A percentile compares a stretch with the other conserved stretches of the same genome.
Evolutionary conservation across 345 rosid species (phyloP).

Genomic region (Carallia brachiata): DNA sequence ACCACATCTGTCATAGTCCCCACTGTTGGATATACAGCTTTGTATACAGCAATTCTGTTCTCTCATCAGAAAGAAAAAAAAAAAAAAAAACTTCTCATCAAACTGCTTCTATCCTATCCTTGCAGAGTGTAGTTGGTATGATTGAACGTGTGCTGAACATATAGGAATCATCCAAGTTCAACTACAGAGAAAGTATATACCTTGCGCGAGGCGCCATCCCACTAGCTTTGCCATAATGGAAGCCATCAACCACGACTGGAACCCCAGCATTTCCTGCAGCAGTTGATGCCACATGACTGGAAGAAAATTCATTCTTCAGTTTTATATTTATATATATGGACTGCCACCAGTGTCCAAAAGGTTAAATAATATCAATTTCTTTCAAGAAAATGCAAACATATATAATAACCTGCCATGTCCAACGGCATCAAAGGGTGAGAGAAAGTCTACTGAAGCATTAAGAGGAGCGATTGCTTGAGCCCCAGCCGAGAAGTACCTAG

Average conservation of each 20-base stretch:
- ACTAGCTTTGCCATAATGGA: constrained; percentile 65
- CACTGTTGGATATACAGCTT: constrained; percentile 73
- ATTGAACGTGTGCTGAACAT: no score
- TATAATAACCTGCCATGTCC: constrained; percentile 78
- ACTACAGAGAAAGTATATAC: constrained; percentile 31
- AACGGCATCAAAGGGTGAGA: constrained; percentile 72
- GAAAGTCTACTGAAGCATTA: constrained; percentile 60
- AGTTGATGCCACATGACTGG: constrained; percentile 79
- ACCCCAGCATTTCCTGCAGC: constrained; percentile 82
- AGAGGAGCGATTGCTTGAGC: constrained; percentile 60
- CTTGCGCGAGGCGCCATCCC: constrained; percentile 91
- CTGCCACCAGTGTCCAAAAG: no score
- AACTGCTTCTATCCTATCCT: background rate
- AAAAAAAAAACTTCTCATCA: background rate
- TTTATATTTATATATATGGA: background rate
- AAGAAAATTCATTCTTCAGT: background rate
- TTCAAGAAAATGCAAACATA: background rate
- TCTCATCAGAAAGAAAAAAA: background rate
- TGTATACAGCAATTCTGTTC: constrained; percentile 74
- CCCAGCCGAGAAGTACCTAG: constrained; percentile 80
- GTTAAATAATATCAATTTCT: no score
- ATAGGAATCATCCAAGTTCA: no score
- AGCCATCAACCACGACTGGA: constrained; percentile 70
- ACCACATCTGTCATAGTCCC: constrained; percentile 76
- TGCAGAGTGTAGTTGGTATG: no score